A percentile compares a stretch with the other conserved stretches of the same genome.
These are phyloP conservation scores for Psilocybe subaeruginosa DNA, from an alignment of 768 basidiomycete genomes.

Conservation along the genomic window DNA sequence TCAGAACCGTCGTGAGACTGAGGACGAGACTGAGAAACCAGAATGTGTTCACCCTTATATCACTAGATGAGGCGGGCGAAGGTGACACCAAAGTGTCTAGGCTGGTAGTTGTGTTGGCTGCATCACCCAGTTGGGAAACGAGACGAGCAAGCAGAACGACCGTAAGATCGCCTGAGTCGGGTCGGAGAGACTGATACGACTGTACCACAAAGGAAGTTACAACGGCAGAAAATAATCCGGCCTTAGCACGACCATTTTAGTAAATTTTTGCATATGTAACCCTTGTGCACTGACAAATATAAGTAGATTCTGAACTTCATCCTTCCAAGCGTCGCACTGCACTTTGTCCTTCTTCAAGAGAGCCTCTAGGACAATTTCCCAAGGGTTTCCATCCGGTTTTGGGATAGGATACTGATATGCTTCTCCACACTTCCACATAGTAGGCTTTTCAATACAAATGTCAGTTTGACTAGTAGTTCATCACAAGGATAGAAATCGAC, in stretches of 20 bases:
- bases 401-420: not conserved
- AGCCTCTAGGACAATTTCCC: not conserved
- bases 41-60: not conserved
- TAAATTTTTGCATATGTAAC: too few relatives aligned
- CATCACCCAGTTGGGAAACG: not conserved
- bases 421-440: not conserved
- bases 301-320: constrained; percentile 38
- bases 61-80: not conserved
- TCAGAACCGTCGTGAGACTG: constrained; percentile 2
- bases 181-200: constrained; percentile 18
- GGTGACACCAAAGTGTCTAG: not conserved
- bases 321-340: constrained; percentile 83
- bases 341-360: constrained; percentile 81
- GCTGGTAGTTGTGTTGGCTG: not conserved
- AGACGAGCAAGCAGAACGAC: constrained; percentile 12
- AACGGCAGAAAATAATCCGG: constrained; percentile 23
- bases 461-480: not conserved
- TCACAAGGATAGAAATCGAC: too few relatives aligned
- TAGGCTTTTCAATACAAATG: not conserved
- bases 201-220: constrained; percentile 23
- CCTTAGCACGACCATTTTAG: constrained; percentile 3
- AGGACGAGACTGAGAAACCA: constrained; percentile 8
- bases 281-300: constrained; percentile 34
- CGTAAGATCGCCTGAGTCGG: constrained; percentile 10
- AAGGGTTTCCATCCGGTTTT: not conserved